Base-by-base conservation (phyloP, 148 eudicot genomes). In the Gaultheria prostrata region DNA sequence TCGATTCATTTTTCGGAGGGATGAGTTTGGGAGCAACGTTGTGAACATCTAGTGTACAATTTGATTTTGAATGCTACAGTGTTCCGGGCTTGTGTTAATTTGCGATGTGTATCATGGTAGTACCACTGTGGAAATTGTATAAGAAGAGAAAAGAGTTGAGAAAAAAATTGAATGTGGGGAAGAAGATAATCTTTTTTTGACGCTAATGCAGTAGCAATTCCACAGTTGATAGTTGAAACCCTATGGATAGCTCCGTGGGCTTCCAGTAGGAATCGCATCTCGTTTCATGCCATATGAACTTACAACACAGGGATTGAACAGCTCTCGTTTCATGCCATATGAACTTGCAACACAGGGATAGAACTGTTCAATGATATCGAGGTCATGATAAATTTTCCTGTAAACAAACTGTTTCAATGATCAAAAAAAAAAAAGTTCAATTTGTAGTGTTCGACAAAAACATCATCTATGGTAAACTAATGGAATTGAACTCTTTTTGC, bases 31-130 rank as follows among this genome's bases (percentile, higher is more conserved):
- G 24, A 15, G 24, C 28, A 39, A 43, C 56, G 26, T 14, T 76
- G 46, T 83, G 69, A 46, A 75, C 74, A 26, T 43, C 48, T 83
- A 10, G 20, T 59, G 80, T 35, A 75, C 4, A 17, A 76, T 83
- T 57, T 63, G 24, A 77, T n/a, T 43, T 45, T 3, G 24, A 9
- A 15, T 67, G 57, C 43, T 8, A 6, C 6, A 80, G 46, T 78
- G 6, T 53, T 78, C 80, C 3, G 5, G 8, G 2, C 59, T 14
- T 77, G 13, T 26, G 14, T 78, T 59, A 43, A 79, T 77, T 4
- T 79, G 72, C 4, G 15, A n/a, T 59, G 65, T 59, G 24, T 78
- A 56, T 79, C 30, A 1, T 56, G 50, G 21, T 54, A 32, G 7
- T 9, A 32, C 48, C 81, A 3, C 15, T 54, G 43, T 50, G 57